Conservation (phyloP, 225 moss, liverwort and hornwort genomes). For the Sphagnum tenellum region DNA sequence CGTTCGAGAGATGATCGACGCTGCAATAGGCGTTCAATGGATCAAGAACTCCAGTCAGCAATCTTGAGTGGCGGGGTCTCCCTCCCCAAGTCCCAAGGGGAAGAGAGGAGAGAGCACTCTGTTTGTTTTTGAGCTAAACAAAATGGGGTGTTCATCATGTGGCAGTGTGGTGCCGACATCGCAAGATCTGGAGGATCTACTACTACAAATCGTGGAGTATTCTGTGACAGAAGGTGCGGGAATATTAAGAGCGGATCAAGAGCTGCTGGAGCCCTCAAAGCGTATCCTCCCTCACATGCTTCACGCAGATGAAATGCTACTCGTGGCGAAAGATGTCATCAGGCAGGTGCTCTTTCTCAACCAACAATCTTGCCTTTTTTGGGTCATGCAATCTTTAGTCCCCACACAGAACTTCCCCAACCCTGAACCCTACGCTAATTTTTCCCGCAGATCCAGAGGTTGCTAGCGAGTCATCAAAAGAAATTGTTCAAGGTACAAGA, state of each 20-base stretch:
- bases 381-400: too few relatives aligned
- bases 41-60: too few relatives aligned
- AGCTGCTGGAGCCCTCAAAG: constrained; percentile 38
- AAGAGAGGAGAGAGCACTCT: background rate
- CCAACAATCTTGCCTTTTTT: too few relatives aligned
- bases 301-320: constrained; percentile 66
- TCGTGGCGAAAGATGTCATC: constrained; percentile 62
- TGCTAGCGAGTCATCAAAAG: too few relatives aligned
- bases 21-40: too few relatives aligned
- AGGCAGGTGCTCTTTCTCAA: constrained; percentile 32
- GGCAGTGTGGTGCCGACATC: constrained; percentile 58
- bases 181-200: constrained; percentile 42
- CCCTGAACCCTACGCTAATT: too few relatives aligned
- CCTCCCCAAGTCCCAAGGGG: too few relatives aligned
- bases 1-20: too few relatives aligned
- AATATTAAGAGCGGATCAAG: constrained; percentile 53
- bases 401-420: too few relatives aligned
- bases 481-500: too few relatives aligned
- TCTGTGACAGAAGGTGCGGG: constrained; percentile 52
- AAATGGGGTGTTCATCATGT: background rate
- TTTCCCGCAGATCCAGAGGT: too few relatives aligned
- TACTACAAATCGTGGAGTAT: constrained; percentile 53
- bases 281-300: constrained; percentile 49
- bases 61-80: too few relatives aligned
- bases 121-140: background rate